A percentile compares a stretch with the other conserved stretches of the same genome.
phyloP scores from a whole-genome alignment of 2,329 filamentous ascomycete species.

The Calonectria hongkongensis region DNA sequence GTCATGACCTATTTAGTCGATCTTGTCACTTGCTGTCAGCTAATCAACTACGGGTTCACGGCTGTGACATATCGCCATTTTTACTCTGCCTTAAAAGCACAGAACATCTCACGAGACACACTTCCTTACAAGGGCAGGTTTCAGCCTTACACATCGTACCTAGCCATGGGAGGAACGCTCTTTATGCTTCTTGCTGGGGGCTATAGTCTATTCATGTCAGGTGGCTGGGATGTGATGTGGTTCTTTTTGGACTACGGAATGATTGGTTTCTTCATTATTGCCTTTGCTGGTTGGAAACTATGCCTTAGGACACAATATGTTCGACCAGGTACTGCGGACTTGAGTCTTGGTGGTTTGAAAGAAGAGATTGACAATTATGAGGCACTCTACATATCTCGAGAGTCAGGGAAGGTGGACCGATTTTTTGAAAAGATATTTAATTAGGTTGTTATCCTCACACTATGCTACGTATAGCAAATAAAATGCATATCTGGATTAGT shows the following conservation, averaged over 20 bases:
- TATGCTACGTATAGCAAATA: background rate
- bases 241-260: constrained; percentile 43
- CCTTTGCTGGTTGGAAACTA: constrained; percentile 41
- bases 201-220: constrained; percentile 37
- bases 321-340: constrained; percentile 40
- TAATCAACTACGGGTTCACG: constrained; percentile 44
- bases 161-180: constrained; percentile 39
- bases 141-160: constrained; percentile 42
- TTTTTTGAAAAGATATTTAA: constrained; percentile 18
- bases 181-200: constrained; percentile 43
- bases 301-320: constrained; percentile 38
- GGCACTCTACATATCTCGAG: constrained; percentile 21
- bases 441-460: background rate
- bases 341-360: constrained; percentile 40
- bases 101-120: constrained; percentile 36
- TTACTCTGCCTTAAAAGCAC: constrained; percentile 36
- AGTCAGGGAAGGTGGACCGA: constrained; percentile 10
- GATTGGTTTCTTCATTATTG: constrained; percentile 38
- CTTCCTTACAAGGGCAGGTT: constrained; percentile 42
- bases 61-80: constrained; percentile 42
- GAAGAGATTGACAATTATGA: constrained; percentile 48
- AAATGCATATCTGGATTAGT: too few species aligned
- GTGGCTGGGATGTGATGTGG: constrained; percentile 44
- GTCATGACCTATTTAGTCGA: constrained; percentile 43
- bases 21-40: constrained; percentile 40